Evolutionary conservation across 306 rosid genomes (phyloP), one percentile per base, ranked within the genome.

Genomic region (Gynostemma pentaphyllum): DNA sequence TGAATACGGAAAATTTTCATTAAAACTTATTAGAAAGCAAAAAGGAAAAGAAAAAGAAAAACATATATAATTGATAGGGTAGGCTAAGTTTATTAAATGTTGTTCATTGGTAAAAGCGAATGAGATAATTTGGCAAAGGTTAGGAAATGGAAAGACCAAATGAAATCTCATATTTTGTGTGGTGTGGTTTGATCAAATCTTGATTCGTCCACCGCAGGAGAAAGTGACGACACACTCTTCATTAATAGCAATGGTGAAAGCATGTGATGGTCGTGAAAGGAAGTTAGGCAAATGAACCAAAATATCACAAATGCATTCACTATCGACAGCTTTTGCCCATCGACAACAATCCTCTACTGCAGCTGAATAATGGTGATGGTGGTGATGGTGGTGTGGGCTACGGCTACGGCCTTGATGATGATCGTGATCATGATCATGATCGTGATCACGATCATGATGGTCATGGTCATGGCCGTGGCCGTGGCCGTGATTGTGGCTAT

Each of bases 251-350:
- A 88, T 6, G 1, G 79, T n/a, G 78, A 80, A 80, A 23, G 55
- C 53, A 71, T 92, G 98, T 37, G 46, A 8, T 19, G 98, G 88
- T 73, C 78, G 82, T 14, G 52, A 26, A 16, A 88, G 86, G 78
- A 85, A 92, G n/a, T 72, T 39, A 4, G 97, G 91, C 83, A 90
- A 68, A 32, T 49, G 87, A 47, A 61, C 41, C 2, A 90, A 78
- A 66, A 82, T 23, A 8, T 85, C 87, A 63, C 98, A 88, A 23
- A 88, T 88, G 36, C 98, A 91, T 26, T 80, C 69, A 55, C 14
- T 67, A 45, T 88, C 96, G 9, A 92, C 75, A 46, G 77, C 78
- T 37, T 2, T 69, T 14, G 79, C 76, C 98, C 96, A 92, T 47
- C 82, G 59, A 74, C 98, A 92, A 36, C 98, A 92, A 26, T 76